Percentiles rank a stretch among this genome's conserved stretches.
Conservation (phyloP, 78 protist species). For the Polysphondylium violaceum region DNA sequence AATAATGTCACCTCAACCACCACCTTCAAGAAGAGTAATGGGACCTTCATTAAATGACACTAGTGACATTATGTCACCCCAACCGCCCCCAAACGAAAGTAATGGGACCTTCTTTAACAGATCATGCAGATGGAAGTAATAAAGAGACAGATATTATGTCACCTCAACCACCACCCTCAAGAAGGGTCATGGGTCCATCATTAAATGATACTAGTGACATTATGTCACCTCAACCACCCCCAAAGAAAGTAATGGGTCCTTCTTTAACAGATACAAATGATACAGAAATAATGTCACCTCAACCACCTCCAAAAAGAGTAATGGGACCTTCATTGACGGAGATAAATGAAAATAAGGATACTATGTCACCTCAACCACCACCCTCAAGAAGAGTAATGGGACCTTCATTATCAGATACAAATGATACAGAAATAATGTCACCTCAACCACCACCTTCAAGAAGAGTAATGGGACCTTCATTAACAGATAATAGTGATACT, state of each 20-base stretch:
- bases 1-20: slow-evolving; percentile 11
- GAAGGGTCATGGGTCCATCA: slow-evolving; percentile 26
- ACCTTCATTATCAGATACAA: not conserved
- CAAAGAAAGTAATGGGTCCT: slow-evolving; percentile 19
- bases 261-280: not conserved
- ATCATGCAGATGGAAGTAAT: not conserved
- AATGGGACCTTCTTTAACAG: not conserved
- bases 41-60: slow-evolving; percentile 20
- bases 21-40: slow-evolving; percentile 7
- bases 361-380: too few relatives aligned
- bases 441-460: too few relatives aligned
- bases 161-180: slow-evolving; percentile 15
- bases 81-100: slow-evolving; percentile 10
- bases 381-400: not conserved
- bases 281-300: not conserved
- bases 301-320: not conserved
- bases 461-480: slow-evolving; percentile 5
- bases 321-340: not conserved
- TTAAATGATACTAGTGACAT: slow-evolving; percentile 7
- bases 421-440: too few relatives aligned
- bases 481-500: not conserved
- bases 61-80: not conserved
- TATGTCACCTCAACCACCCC: slow-evolving; percentile 10
- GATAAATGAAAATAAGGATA: not conserved
- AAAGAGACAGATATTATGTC: not conserved